Evolutionary conservation across 257 asterid genomes (phyloP).

Genomic region (Solanum piurae): DNA sequence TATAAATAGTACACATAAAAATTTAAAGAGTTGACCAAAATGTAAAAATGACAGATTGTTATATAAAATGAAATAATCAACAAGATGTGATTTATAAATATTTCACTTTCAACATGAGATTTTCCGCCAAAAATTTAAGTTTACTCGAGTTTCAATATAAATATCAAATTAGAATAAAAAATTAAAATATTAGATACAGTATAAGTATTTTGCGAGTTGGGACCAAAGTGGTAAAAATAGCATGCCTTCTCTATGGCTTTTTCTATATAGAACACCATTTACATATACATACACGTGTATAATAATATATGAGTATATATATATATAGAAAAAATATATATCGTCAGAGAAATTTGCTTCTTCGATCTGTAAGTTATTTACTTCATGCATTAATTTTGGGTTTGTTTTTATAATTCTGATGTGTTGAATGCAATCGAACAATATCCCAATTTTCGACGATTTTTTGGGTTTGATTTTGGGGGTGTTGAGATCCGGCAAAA

Average conservation of each 20-base stretch:
- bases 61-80: background rate
- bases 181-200: too few relatives aligned
- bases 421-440: background rate
- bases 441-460: background rate
- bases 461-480: background rate
- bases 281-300: background rate
- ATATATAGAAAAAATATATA: background rate
- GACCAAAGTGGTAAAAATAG: background rate
- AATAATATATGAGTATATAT: background rate
- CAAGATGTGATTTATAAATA: background rate
- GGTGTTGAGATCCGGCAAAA: background rate
- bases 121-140: too few relatives aligned
- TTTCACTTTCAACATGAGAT: background rate
- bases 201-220: background rate
- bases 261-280: background rate
- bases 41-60: background rate
- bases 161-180: too few relatives aligned
- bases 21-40: background rate
- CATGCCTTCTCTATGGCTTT: background rate
- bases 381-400: background rate
- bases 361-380: slow-evolving; percentile 5
- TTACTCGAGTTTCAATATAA: too few relatives aligned
- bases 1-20: background rate
- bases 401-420: background rate
- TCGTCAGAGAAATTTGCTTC: background rate